A percentile compares a stretch with the other conserved stretches of the same genome.
Evolutionary conservation across 148 eudicot genomes (phyloP).

Genomic region (Vaccinium darrowii): DNA sequence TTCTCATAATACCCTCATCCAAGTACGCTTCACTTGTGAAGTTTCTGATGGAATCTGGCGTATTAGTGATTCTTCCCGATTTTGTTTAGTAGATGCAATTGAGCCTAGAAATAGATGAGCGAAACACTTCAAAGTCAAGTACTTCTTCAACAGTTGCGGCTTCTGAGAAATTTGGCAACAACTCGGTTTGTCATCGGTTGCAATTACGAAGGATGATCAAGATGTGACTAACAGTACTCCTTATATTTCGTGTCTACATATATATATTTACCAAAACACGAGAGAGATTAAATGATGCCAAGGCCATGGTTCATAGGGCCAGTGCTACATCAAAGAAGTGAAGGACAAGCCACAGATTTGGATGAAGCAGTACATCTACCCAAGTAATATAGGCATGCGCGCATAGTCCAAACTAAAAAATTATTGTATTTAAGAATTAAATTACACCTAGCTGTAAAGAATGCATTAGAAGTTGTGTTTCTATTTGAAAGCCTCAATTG

Average conservation of each 20-base stretch:
- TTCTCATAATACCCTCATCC: background rate
- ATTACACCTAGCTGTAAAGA: too few relatives aligned
- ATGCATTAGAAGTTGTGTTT: too few relatives aligned
- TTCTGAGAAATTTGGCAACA: constrained; percentile 17
- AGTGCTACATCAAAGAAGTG: background rate
- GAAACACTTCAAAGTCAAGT: constrained; percentile 39
- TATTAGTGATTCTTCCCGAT: background rate
- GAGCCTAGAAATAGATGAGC: constrained; percentile 40
- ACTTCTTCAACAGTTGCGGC: constrained; percentile 30
- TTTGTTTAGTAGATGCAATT: constrained; percentile 16
- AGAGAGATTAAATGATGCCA: background rate
- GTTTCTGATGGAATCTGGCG: background rate
- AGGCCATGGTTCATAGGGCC: background rate
- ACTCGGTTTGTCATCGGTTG: background rate
- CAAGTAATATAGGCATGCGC: background rate
- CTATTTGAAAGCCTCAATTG: too few relatives aligned
- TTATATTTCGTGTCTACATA: too few relatives aligned
- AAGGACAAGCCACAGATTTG: background rate
- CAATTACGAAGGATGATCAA: constrained; percentile 7
- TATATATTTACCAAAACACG: background rate
- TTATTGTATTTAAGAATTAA: too few relatives aligned
- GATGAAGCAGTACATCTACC: background rate
- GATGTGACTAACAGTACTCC: background rate
- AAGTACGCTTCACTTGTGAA: background rate
- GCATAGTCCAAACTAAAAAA: too few relatives aligned